Conservation (phyloP, 371 early-diverging fungal genomes). For the Mucor indicus region DNA sequence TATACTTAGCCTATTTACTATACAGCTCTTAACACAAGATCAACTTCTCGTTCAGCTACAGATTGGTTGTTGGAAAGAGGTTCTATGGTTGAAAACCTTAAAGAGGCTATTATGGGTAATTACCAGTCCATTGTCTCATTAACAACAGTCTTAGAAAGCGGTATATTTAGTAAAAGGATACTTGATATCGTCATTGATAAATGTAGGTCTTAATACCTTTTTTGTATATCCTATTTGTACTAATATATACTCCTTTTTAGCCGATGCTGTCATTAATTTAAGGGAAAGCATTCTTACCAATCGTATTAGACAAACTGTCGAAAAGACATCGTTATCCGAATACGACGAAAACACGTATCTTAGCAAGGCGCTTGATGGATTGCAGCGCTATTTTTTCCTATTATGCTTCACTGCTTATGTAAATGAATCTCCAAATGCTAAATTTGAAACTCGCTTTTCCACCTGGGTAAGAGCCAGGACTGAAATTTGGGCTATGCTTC, state of each 20-base stretch:
- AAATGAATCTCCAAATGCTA: slow-evolving; percentile 40
- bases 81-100: slow-evolving; percentile 53
- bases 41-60: slow-evolving; percentile 47
- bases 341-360: slow-evolving; percentile 35
- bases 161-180: slow-evolving; percentile 47
- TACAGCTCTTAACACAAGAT: slow-evolving; percentile 35
- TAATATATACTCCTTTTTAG: slow-evolving; percentile 16
- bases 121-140: slow-evolving; percentile 56
- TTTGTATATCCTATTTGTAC: not conserved
- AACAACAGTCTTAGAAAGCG: slow-evolving; percentile 52
- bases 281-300: slow-evolving; percentile 64
- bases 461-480: slow-evolving; percentile 55
- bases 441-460: slow-evolving; percentile 47
- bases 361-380: slow-evolving; percentile 51
- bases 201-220: slow-evolving; percentile 35
- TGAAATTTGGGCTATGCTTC: slow-evolving; percentile 62
- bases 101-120: slow-evolving; percentile 64
- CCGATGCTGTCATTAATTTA: slow-evolving; percentile 61
- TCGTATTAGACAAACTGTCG: slow-evolving; percentile 53
- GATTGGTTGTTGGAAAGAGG: slow-evolving; percentile 62
- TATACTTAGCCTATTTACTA: too few relatives aligned
- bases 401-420: slow-evolving; percentile 63
- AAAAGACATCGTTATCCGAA: slow-evolving; percentile 23
- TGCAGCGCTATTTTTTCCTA: slow-evolving; percentile 69
- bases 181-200: slow-evolving; percentile 60